Evolutionary conservation across 2,329 filamentous ascomycete genomes (phyloP).

Genomic region (Paradendryphiella salina): DNA sequence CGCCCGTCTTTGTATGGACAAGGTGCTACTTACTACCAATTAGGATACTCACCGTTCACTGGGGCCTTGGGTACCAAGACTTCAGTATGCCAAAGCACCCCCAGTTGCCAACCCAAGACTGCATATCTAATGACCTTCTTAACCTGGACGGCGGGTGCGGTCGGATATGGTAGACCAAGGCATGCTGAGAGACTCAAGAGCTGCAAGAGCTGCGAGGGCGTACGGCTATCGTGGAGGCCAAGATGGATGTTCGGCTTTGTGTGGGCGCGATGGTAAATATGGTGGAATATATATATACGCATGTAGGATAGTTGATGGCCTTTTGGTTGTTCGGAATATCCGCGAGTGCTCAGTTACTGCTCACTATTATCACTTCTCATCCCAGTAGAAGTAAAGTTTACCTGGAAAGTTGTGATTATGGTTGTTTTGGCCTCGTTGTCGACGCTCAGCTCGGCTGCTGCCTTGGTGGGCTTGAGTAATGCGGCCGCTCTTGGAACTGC

Average conservation of each 20-base stretch:
- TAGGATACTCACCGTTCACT: too few species aligned
- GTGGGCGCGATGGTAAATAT: neutral
- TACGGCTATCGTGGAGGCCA: neutral
- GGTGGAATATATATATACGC: slow-evolving; percentile 1
- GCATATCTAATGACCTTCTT: slow-evolving; percentile 15
- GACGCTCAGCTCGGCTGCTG: slow-evolving; percentile 16
- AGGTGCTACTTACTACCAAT: neutral
- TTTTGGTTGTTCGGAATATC: neutral
- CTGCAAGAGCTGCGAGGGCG: neutral
- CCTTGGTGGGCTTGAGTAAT: slow-evolving; percentile 25
- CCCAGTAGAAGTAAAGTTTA: neutral
- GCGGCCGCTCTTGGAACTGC: slow-evolving; percentile 30
- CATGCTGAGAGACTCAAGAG: neutral
- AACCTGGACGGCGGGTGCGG: slow-evolving; percentile 4
- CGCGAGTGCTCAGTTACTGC: too few species aligned
- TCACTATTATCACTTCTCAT: neutral
- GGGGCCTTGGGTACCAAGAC: too few species aligned
- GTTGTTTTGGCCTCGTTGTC: slow-evolving; percentile 18
- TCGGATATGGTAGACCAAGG: slow-evolving; percentile 1
- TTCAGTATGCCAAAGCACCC: neutral
- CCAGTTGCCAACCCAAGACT: slow-evolving; percentile 2
- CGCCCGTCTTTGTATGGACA: neutral
- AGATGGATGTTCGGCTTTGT: neutral
- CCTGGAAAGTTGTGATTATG: slow-evolving; percentile 12
- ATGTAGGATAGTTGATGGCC: neutral